Conservation (phyloP, 2,329 filamentous ascomycete genomes). For the Cladosporium sp. region DNA sequence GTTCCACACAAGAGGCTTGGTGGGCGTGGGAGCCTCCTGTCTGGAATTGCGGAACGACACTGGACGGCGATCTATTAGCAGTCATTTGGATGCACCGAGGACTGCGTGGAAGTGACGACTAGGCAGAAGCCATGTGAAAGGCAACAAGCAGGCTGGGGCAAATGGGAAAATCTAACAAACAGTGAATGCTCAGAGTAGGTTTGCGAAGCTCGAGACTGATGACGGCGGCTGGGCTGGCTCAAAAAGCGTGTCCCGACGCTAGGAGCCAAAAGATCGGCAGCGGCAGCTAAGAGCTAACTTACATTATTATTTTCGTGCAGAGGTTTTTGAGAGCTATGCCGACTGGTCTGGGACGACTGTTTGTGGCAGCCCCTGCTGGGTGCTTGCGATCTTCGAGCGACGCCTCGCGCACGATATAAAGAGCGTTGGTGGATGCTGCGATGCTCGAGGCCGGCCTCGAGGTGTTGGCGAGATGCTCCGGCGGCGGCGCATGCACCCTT, state of each 20-base stretch:
- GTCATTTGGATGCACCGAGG: slow-evolving; percentile 6
- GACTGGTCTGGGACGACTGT: too few relatives aligned
- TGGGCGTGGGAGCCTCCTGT: slow-evolving; percentile 3
- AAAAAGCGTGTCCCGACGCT: neutral
- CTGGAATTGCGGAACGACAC: slow-evolving; percentile 9
- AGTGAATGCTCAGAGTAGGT: neutral
- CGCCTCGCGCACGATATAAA: too few relatives aligned
- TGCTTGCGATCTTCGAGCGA: too few relatives aligned
- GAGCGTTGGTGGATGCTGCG: too few relatives aligned
- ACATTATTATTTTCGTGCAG: neutral
- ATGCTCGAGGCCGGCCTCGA: neutral
- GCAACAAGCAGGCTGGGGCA: neutral
- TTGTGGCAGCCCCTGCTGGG: too few relatives aligned
- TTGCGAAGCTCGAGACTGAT: neutral
- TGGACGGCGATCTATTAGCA: slow-evolving; percentile 9
- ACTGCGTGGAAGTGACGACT: neutral
- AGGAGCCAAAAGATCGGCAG: neutral
- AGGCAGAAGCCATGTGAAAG: slow-evolving; percentile 3
- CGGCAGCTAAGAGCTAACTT: neutral
- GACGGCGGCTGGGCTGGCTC: neutral
- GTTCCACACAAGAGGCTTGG: slow-evolving; percentile 5
- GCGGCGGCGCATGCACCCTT: neutral
- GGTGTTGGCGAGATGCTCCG: neutral
- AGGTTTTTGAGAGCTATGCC: neutral
- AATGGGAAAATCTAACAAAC: slow-evolving; percentile 5